phyloP scores from a whole-genome alignment of 2,329 filamentous ascomycete genomes.

The Lasiodiplodia sp. region DNA sequence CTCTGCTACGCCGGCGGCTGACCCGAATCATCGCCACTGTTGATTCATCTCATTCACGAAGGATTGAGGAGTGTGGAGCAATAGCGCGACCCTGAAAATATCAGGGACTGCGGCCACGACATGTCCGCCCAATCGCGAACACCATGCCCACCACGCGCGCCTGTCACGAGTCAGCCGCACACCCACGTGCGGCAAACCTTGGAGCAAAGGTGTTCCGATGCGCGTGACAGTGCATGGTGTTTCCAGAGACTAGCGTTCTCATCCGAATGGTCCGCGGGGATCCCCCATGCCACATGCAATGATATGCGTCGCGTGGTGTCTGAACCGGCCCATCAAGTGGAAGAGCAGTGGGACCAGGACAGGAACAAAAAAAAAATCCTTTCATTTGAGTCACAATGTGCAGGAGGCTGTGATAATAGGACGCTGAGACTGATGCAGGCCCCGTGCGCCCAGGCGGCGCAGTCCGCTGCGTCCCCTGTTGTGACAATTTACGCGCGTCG shows the following conservation, averaged over 20 bases:
- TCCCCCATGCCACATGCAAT: neutral
- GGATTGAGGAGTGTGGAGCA: neutral
- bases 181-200: slow-evolving; percentile 2
- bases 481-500: neutral
- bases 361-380: too few relatives aligned
- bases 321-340: neutral
- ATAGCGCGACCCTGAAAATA: neutral
- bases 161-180: slow-evolving; percentile 1
- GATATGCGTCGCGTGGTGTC: neutral
- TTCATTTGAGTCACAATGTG: neutral
- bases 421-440: neutral
- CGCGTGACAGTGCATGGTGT: neutral
- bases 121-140: slow-evolving; percentile 2
- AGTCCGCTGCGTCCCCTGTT: neutral
- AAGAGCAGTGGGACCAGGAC: neutral
- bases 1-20: neutral
- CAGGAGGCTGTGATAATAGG: neutral
- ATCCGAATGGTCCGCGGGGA: neutral
- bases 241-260: neutral
- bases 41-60: neutral
- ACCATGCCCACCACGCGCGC: neutral
- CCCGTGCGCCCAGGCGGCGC: neutral
- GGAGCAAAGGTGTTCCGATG: neutral
- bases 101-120: neutral
- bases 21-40: neutral